These are phyloP conservation scores for Eragrostis tef DNA, from an alignment of 202 grass and related monocot genomes.

Conservation along the genomic window DNA sequence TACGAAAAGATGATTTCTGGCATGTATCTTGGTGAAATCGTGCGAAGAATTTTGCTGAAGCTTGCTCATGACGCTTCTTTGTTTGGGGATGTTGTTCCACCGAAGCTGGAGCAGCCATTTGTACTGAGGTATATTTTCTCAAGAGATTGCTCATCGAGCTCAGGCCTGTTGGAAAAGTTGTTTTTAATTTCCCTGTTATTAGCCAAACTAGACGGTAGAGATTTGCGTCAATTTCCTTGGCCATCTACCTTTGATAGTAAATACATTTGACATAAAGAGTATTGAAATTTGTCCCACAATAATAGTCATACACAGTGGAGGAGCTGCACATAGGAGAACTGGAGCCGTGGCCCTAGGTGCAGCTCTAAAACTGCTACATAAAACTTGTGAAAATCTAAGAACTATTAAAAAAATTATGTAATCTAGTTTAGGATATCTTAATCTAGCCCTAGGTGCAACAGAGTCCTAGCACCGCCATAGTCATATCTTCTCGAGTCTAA, in stretches of 20 bases:
- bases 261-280: not conserved
- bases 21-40: conserved; percentile 84
- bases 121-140: conserved; percentile 67
- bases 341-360: too few species aligned
- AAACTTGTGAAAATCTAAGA: too few species aligned
- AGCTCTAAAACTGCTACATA: too few species aligned
- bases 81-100: conserved; percentile 74
- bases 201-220: not conserved
- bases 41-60: conserved; percentile 73
- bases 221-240: not conserved
- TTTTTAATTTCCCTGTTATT: not conserved
- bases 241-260: not conserved
- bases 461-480: too few species aligned
- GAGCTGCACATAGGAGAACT: too few species aligned
- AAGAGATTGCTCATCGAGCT: not conserved
- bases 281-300: not conserved
- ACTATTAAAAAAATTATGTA: too few species aligned
- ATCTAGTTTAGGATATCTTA: too few species aligned
- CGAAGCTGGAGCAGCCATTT: conserved; percentile 74
- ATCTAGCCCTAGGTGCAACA: too few species aligned
- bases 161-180: conserved; percentile 9
- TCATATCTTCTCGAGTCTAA: conserved; percentile 5
- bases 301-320: not conserved
- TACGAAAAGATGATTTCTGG: conserved; percentile 88
- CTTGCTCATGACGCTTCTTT: conserved; percentile 66